These are phyloP conservation scores for Scheffersomyces stipitis DNA, from an alignment of 805 yeast species.

Conservation along the genomic window DNA sequence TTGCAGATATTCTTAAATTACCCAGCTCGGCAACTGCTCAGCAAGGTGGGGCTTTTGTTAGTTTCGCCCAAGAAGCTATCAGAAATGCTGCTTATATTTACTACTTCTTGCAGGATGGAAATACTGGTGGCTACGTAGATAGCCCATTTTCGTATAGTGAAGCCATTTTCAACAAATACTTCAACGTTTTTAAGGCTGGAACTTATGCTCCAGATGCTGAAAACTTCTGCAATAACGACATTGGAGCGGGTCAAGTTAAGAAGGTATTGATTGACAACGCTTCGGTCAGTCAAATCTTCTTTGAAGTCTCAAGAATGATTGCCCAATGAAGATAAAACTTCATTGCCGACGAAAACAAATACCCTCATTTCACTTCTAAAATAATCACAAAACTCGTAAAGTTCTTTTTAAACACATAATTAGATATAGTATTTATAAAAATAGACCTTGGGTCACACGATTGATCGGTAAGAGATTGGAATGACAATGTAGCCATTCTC, in stretches of 20 bases:
- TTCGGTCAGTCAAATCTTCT: constrained; percentile 21
- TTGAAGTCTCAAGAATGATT: constrained; percentile 12
- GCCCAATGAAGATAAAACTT: too few relatives aligned
- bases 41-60: constrained; percentile 15
- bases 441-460: neutral
- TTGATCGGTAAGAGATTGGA: neutral
- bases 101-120: constrained; percentile 11
- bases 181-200: neutral
- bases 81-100: constrained; percentile 12
- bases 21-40: constrained; percentile 12
- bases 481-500: neutral
- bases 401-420: too few relatives aligned
- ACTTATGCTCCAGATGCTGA: constrained; percentile 8
- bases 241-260: constrained; percentile 7
- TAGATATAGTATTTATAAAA: constrained; percentile 5
- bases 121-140: constrained; percentile 10
- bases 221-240: constrained; percentile 7
- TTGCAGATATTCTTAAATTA: constrained; percentile 14
- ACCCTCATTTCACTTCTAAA: too few relatives aligned
- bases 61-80: constrained; percentile 13
- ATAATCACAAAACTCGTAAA: too few relatives aligned
- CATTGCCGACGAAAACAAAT: too few relatives aligned
- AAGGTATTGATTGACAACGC: constrained; percentile 18
- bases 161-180: constrained; percentile 7
- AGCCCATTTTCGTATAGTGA: constrained; percentile 1